A percentile compares a stretch with the other conserved stretches of the same genome.
Evolutionary conservation across 805 yeast genomes (phyloP).

Genomic region (Danielia reshetovae): DNA sequence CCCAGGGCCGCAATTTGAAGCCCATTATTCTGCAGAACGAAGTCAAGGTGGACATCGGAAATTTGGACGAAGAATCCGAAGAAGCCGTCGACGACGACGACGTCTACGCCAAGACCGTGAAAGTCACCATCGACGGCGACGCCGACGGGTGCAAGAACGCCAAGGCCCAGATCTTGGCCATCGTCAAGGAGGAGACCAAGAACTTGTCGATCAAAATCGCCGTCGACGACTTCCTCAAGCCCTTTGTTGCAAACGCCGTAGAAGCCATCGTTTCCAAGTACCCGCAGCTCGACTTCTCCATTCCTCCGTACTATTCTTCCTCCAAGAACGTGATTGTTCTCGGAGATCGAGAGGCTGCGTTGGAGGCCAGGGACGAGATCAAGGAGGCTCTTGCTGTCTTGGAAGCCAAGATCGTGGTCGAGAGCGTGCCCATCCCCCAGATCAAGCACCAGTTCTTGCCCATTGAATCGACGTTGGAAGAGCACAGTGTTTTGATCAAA

Average conservation of each 20-base stretch:
- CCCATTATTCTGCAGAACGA: conserved; percentile 70
- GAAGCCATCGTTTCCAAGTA: conserved; percentile 18
- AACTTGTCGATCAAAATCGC: conserved; percentile 46
- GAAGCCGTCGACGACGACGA: conserved; percentile 52
- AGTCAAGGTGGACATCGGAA: conserved; percentile 67
- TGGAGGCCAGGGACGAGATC: conserved; percentile 51
- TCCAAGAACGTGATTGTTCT: conserved; percentile 44
- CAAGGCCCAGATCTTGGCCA: conserved; percentile 59
- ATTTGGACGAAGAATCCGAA: conserved; percentile 21
- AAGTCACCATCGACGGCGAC: conserved; percentile 75
- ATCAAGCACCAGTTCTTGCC: conserved; percentile 68
- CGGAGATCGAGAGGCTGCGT: conserved; percentile 69
- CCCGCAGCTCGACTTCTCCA: conserved; percentile 26
- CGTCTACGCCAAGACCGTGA: conserved; percentile 54
- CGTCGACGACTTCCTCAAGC: conserved; percentile 38
- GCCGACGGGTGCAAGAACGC: conserved; percentile 78
- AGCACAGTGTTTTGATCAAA: conserved; percentile 54
- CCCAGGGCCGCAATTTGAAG: conserved; percentile 77
- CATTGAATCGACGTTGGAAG: conserved; percentile 46
- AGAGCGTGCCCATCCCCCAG: conserved; percentile 61
- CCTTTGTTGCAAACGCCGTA: conserved; percentile 24
- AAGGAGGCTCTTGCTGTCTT: conserved; percentile 43
- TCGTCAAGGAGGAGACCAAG: conserved; percentile 74
- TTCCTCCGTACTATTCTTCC: conserved; percentile 37
- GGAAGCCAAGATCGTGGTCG: conserved; percentile 43